Conservation (phyloP, 306 rosid species). For the Fagus sylvatica region DNA sequence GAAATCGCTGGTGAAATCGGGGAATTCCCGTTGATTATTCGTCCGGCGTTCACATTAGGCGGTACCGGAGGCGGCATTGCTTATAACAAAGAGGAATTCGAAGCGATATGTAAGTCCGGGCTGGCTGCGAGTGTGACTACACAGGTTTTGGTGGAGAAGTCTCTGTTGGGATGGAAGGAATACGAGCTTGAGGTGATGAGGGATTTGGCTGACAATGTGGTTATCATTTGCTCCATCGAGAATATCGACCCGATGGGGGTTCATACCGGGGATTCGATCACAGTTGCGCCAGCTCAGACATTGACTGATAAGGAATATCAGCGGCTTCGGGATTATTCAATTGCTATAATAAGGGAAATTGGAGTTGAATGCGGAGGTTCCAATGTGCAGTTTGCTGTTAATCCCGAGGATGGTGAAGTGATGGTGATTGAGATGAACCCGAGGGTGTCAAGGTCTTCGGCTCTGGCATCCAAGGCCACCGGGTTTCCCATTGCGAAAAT, state of each 20-base stretch:
- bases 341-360: constrained; percentile 72
- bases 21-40: constrained; percentile 72
- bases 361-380: constrained; percentile 90
- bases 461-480: constrained; percentile 89
- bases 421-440: constrained; percentile 99
- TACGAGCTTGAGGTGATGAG: constrained; percentile 99
- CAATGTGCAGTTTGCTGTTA: constrained; percentile 94
- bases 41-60: constrained; percentile 86
- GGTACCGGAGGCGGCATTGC: constrained; percentile 98
- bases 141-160: constrained; percentile 91
- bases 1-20: constrained; percentile 62
- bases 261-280: constrained; percentile 95
- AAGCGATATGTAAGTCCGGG: constrained; percentile 85
- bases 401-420: constrained; percentile 77
- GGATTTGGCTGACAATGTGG: constrained; percentile 95
- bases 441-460: constrained; percentile 92
- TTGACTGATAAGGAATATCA: constrained; percentile 95
- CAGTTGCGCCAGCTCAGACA: constrained; percentile 97
- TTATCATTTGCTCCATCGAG: constrained; percentile 95
- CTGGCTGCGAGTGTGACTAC: constrained; percentile 77
- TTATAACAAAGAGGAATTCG: constrained; percentile 77
- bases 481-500: constrained; percentile 96
- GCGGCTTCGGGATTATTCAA: constrained; percentile 73
- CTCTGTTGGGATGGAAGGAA: constrained; percentile 95
- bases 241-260: constrained; percentile 98